phyloP scores from a whole-genome alignment of 2,329 filamentous ascomycete genomes.

The Aspergillus phoenicis region DNA sequence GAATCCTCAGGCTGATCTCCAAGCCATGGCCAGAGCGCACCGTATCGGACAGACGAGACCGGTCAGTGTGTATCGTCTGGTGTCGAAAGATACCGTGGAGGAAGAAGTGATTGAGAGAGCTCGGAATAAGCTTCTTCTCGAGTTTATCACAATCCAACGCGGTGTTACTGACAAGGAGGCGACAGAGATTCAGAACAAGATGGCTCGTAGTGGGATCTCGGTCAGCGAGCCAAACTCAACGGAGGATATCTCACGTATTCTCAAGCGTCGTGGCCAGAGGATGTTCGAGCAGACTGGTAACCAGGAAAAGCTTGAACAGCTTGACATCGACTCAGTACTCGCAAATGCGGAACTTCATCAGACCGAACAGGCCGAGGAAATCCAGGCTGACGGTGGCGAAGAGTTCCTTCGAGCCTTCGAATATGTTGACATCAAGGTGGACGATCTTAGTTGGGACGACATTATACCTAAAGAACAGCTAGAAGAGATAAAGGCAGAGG shows the following conservation, averaged over 20 bases:
- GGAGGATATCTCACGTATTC: constrained; percentile 92
- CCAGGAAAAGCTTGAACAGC: constrained; percentile 92
- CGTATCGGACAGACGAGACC: constrained; percentile 95
- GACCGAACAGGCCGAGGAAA: constrained; percentile 90
- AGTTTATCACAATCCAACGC: constrained; percentile 95
- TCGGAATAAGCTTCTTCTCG: constrained; percentile 94
- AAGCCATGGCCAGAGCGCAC: constrained; percentile 97
- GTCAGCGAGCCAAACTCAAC: constrained; percentile 81
- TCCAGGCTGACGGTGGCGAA: constrained; percentile 93
- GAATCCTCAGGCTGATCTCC: constrained; percentile 97
- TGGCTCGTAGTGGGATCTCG: constrained; percentile 61
- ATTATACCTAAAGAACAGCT: constrained; percentile 95
- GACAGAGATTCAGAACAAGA: constrained; percentile 80
- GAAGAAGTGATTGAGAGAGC: constrained; percentile 96
- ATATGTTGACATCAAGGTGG: constrained; percentile 96
- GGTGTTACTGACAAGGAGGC: constrained; percentile 93
- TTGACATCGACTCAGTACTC: constrained; percentile 95
- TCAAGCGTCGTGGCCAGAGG: constrained; percentile 97
- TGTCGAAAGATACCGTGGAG: constrained; percentile 97
- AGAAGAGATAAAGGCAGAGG: constrained; percentile 84
- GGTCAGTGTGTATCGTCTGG: constrained; percentile 92
- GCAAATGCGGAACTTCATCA: constrained; percentile 97
- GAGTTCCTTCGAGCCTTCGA: constrained; percentile 89
- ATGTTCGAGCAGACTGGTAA: constrained; percentile 99
- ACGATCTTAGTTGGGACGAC: constrained; percentile 91